A percentile compares a stretch with the other conserved stretches of the same genome.
phyloP scores from a whole-genome alignment of 1,139 yeast species.

The Debaryomyces psychrophilus region DNA sequence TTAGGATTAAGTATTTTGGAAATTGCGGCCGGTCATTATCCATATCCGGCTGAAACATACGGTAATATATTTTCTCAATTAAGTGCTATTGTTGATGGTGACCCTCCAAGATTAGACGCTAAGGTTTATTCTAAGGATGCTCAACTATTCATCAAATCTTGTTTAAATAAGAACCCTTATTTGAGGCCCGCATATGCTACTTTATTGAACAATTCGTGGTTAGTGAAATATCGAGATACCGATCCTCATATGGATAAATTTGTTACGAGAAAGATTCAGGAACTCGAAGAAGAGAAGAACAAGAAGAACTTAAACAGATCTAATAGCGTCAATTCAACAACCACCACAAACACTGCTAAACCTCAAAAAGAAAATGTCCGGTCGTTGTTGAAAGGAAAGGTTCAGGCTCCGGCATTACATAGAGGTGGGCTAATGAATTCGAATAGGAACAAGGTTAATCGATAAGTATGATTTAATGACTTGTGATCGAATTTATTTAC shows the following conservation, averaged over 20 bases:
- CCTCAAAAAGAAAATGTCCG: conserved; percentile 37
- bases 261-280: conserved; percentile 37
- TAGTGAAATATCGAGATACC: conserved; percentile 50
- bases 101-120: conserved; percentile 72
- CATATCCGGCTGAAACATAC: conserved; percentile 93
- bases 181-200: conserved; percentile 81
- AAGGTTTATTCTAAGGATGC: conserved; percentile 72
- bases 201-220: conserved; percentile 82
- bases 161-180: conserved; percentile 81
- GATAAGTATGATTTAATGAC: conserved; percentile 1
- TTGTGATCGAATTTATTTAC: background rate
- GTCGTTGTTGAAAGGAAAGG: conserved; percentile 41
- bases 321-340: conserved; percentile 13
- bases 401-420: conserved; percentile 48
- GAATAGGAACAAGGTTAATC: conserved; percentile 6
- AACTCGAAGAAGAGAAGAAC: conserved; percentile 30
- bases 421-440: conserved; percentile 37
- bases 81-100: conserved; percentile 95
- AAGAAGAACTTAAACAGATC: conserved; percentile 19
- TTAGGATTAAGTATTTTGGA: conserved; percentile 87
- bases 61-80: conserved; percentile 89
- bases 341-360: conserved; percentile 11
- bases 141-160: conserved; percentile 73
- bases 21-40: conserved; percentile 88
- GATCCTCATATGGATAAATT: conserved; percentile 48